Percentiles rank a stretch among this genome's conserved stretches.
These are phyloP conservation scores for Lanmaoa rubissima DNA, from an alignment of 768 basidiomycete species.

Conservation along the genomic window DNA sequence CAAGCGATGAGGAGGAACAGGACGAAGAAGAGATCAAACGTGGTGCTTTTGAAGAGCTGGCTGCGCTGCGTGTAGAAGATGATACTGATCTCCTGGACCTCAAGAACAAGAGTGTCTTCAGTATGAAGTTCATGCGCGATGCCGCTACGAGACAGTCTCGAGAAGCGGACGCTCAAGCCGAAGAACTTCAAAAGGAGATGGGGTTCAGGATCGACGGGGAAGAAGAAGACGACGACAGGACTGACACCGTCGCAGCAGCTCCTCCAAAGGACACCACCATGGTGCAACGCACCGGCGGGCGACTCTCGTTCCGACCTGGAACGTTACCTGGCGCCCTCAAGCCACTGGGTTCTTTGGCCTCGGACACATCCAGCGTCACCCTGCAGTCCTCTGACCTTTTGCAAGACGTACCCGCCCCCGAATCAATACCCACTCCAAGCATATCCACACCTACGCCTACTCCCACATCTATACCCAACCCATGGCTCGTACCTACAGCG, in stretches of 20 bases:
- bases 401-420: constrained; percentile 29
- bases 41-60: constrained; percentile 77
- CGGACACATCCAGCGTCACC: constrained; percentile 68
- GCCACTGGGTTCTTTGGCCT: constrained; percentile 35
- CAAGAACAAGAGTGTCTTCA: constrained; percentile 71
- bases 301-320: constrained; percentile 61
- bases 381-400: constrained; percentile 57
- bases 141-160: constrained; percentile 68
- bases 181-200: constrained; percentile 74
- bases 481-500: constrained; percentile 64
- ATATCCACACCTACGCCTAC: constrained; percentile 18
- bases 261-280: constrained; percentile 35
- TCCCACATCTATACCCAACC: constrained; percentile 48
- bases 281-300: constrained; percentile 62
- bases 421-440: constrained; percentile 10
- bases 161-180: constrained; percentile 58
- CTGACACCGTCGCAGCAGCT: constrained; percentile 27
- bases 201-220: constrained; percentile 39
- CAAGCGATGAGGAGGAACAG: constrained; percentile 34
- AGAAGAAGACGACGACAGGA: constrained; percentile 32
- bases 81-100: constrained; percentile 23
- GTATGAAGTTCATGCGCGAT: constrained; percentile 99
- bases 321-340: constrained; percentile 18
- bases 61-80: constrained; percentile 43
- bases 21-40: constrained; percentile 54